These are phyloP conservation scores for Coprinopsis strossmayeri DNA, from an alignment of 768 basidiomycete genomes.

Conservation along the genomic window DNA sequence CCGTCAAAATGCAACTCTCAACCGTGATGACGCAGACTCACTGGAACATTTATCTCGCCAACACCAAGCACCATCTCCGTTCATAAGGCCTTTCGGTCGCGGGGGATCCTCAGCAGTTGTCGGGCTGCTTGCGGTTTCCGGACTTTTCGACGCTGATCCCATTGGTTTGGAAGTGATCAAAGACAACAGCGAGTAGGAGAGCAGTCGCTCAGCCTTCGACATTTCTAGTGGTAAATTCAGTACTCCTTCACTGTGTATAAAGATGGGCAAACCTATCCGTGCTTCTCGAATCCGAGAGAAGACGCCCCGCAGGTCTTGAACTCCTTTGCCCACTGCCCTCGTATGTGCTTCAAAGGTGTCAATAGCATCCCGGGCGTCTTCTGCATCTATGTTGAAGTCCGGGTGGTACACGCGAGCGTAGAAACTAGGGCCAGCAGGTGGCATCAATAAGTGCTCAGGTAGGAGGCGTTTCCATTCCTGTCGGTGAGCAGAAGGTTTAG, in stretches of 20 bases:
- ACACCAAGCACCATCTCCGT: constrained; percentile 77
- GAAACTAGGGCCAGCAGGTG: constrained; percentile 68
- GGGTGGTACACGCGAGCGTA: constrained; percentile 80
- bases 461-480: constrained; percentile 70
- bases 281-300: constrained; percentile 61
- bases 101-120: constrained; percentile 14
- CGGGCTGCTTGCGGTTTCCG: constrained; percentile 42
- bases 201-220: constrained; percentile 66
- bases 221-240: constrained; percentile 43
- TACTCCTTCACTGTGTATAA: not conserved
- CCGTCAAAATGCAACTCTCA: not conserved
- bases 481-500: constrained; percentile 1
- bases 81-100: constrained; percentile 47
- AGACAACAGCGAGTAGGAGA: constrained; percentile 69
- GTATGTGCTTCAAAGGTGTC: constrained; percentile 63
- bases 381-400: constrained; percentile 72
- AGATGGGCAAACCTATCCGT: constrained; percentile 44
- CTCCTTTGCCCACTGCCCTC: constrained; percentile 59
- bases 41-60: constrained; percentile 77
- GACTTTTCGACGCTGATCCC: constrained; percentile 38
- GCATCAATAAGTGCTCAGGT: constrained; percentile 52
- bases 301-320: constrained; percentile 57
- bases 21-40: constrained; percentile 19
- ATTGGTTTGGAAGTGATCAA: constrained; percentile 67
- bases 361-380: constrained; percentile 56